Evolutionary conservation across 2,329 filamentous ascomycete species (phyloP), one percentile per base, ranked within the genome.

Genomic region (Ascochyta clinopodiicola): DNA sequence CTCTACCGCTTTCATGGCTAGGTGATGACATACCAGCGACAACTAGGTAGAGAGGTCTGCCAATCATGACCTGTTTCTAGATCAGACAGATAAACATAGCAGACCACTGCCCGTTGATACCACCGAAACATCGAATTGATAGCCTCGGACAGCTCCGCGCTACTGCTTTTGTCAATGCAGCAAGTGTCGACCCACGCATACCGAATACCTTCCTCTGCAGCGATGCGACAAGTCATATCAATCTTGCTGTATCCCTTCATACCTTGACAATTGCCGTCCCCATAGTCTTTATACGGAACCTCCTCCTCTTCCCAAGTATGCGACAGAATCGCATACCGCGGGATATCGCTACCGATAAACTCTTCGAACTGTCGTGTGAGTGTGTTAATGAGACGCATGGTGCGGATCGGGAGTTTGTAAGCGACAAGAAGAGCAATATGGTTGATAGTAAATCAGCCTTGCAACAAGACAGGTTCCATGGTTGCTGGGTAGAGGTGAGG

Each of bases 101-200:
- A 66, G 0, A 58, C 19, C 2, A 4, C 19, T 3, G 59, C 27
- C 4, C 40, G 13, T 27, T 53, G 31, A 27, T 63, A 64, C 51
- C 50, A 63, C 2, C n/a, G 17, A 22, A 22, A 63, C 62, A 66
- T 66, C 1, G 59, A 62, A 36, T 64, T 64, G 25, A 54, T 58
- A 1, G 56, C 56, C 19, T 58, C 50, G 1, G 42, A 34, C 13
- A 58, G n/a, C 22, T 57, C 57, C 0, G 59, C 56, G n/a, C 52
- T 52, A 15, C 44, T 55, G 13, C 27, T 55, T 8, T 57, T 52
- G 22, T 60, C 58, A 15, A 60, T 60, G 17, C 55, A 61, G 34
- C 50, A 56, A 17, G 55, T 38, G 21, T 53, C 50, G 1, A 51
- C 36, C 52, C 52, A 56, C 0, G 25, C 36, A 12, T 51, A 38